Percentiles rank a stretch among this genome's conserved stretches.
phyloP scores from a whole-genome alignment of 2,329 filamentous ascomycete genomes.

The Erysiphe neolycopersici region DNA sequence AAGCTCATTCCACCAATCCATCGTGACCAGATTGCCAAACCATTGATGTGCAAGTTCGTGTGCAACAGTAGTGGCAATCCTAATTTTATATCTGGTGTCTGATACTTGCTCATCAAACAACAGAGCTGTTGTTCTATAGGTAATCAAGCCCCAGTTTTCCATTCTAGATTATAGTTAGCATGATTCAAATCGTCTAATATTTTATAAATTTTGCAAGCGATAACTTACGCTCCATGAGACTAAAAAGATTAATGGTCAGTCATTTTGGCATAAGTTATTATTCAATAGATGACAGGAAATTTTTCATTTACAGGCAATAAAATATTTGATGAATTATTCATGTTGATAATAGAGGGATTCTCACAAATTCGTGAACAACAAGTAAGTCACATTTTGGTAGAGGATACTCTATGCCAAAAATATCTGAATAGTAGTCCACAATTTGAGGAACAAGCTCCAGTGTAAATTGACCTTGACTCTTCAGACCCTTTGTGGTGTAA shows the following conservation, averaged over 20 bases:
- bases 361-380: constrained; percentile 71
- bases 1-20: constrained; percentile 95
- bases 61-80: constrained; percentile 70
- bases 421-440: constrained; percentile 82
- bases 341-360: constrained; percentile 1
- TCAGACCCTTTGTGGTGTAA: constrained; percentile 84
- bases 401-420: constrained; percentile 67
- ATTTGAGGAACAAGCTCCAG: constrained; percentile 73
- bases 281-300: background rate
- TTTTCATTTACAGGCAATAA: no score
- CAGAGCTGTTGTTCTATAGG: constrained; percentile 77
- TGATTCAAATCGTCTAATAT: no score
- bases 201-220: no score
- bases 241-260: constrained; percentile 19
- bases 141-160: constrained; percentile 96
- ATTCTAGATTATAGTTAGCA: constrained; percentile 38
- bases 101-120: constrained; percentile 74
- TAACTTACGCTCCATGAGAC: constrained; percentile 41
- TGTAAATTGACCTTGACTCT: constrained; percentile 76
- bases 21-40: constrained; percentile 93
- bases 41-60: constrained; percentile 94
- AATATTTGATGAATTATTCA: no score
- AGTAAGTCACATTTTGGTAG: constrained; percentile 84
- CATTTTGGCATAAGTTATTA: background rate
- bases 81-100: constrained; percentile 71